Conservation (phyloP, 306 rosid genomes). For the Ceratonia siliqua region DNA sequence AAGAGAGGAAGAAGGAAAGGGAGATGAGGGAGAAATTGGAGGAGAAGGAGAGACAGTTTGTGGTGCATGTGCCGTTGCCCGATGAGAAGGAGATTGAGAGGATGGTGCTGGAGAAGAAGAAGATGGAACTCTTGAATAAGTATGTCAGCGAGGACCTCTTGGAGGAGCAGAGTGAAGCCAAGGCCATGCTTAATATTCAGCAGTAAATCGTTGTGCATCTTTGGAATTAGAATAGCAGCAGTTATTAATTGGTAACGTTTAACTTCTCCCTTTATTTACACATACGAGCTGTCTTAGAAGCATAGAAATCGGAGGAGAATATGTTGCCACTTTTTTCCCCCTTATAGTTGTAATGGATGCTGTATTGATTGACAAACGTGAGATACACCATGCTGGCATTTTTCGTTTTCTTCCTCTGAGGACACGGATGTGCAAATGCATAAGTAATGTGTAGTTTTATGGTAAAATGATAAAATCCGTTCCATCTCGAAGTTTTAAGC, state of each 20-base stretch:
- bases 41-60: constrained; percentile 65
- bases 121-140: constrained; percentile 70
- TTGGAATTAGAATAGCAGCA: constrained; percentile 1
- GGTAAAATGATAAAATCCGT: background rate
- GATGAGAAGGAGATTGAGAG: constrained; percentile 89
- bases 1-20: constrained; percentile 52
- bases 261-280: background rate
- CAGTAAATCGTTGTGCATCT: constrained; percentile 30
- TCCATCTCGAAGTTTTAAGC: background rate
- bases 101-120: constrained; percentile 96
- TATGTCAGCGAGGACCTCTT: constrained; percentile 65
- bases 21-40: constrained; percentile 44
- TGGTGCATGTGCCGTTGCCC: constrained; percentile 88
- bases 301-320: background rate
- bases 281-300: constrained; percentile 10
- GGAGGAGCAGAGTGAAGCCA: constrained; percentile 77
- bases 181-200: constrained; percentile 82
- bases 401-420: constrained; percentile 11
- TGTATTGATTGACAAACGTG: constrained; percentile 13
- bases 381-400: background rate
- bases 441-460: background rate
- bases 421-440: background rate
- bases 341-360: constrained; percentile 20
- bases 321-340: background rate
- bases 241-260: background rate